Evolutionary conservation across 2,329 filamentous ascomycete genomes (phyloP).

Genomic region (Pseudocercospora cruenta): DNA sequence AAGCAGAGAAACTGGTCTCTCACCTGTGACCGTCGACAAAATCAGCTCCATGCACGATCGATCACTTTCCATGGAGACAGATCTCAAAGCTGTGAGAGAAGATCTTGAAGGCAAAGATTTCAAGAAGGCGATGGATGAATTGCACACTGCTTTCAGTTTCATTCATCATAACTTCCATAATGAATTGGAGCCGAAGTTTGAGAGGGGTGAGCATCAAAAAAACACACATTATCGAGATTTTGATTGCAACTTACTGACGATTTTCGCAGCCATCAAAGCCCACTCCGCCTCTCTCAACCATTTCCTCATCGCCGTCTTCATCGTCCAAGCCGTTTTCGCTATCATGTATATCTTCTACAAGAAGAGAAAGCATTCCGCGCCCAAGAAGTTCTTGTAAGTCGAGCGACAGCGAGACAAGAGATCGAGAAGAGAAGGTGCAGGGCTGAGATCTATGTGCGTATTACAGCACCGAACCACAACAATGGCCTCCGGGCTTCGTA

Average conservation of each 20-base stretch:
- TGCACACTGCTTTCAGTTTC: constrained; percentile 55
- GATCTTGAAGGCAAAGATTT: constrained; percentile 63
- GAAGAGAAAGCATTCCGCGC: constrained; percentile 70
- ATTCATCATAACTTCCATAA: constrained; percentile 53
- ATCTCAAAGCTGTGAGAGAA: constrained; percentile 54
- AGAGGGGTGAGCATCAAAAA: constrained; percentile 1
- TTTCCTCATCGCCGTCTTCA: constrained; percentile 72
- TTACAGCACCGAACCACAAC: constrained; percentile 4
- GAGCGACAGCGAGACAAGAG: neutral
- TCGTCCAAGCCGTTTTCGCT: constrained; percentile 72
- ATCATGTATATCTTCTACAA: constrained; percentile 78
- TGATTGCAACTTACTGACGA: constrained; percentile 2
- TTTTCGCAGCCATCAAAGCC: constrained; percentile 15
- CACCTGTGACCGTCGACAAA: constrained; percentile 27
- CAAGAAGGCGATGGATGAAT: constrained; percentile 55
- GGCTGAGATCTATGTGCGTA: neutral
- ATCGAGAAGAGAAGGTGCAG: neutral
- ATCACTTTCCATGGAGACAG: constrained; percentile 51
- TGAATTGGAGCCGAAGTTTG: constrained; percentile 51
- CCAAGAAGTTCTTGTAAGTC: constrained; percentile 85
- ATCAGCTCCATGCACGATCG: constrained; percentile 26
- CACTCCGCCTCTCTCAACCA: constrained; percentile 62
- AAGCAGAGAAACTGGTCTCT: constrained; percentile 39
- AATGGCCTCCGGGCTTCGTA: constrained; percentile 7
- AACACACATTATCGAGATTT: neutral